Evolutionary conservation across 1,284 basidiomycete genomes (phyloP), one percentile per base, ranked within the genome.

Genomic region (Ceratobasidium sp.): DNA sequence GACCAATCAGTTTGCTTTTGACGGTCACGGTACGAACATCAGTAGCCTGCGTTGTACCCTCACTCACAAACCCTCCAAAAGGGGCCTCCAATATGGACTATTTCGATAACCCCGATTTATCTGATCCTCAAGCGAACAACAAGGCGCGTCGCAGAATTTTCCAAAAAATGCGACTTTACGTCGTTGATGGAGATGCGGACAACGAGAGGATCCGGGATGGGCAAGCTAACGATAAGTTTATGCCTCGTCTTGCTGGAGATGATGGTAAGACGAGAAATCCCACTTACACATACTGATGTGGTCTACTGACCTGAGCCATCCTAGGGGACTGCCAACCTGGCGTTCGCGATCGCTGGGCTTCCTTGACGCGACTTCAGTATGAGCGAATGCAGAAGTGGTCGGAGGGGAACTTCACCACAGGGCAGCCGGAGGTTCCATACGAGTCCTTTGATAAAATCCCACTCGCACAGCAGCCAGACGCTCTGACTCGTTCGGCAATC

Each of bases 241-340:
- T 79, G 78, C 78, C 78, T 56, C 74, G 77, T 45, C 75, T 79
- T 7, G 77, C 76, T 13, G 78, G 78, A 0, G 75, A 78, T 49
- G 70, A 70, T 31, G 54, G 57, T 71, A 45, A 70, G 38, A 8
- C 31, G 65, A 20, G 32, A 62, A 53, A 29, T 65, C 64, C 34
- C 56, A 58, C 40, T 27, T 40, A 22, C 52, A n/a, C 55, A 40
- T 70, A 50, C 22, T 56, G 22, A 73, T 73, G 25, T 1, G 34
- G 50, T 25, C 20, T 8, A 31, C 22, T 53, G 8, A 25, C 7
- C 7, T 32, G n/a, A n/a, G n/a, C n/a, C n/a, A n/a, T n/a, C 34
- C 1, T 31, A 53, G 50, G 50, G 2, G 50, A 53, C 25, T 5
- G 17, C 10, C 1, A 8, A n/a, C 12, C 10, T 2, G 50, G 50